Evolutionary conservation across 148 eudicot species (phyloP).

Genomic region (Spergularia bocconei): DNA sequence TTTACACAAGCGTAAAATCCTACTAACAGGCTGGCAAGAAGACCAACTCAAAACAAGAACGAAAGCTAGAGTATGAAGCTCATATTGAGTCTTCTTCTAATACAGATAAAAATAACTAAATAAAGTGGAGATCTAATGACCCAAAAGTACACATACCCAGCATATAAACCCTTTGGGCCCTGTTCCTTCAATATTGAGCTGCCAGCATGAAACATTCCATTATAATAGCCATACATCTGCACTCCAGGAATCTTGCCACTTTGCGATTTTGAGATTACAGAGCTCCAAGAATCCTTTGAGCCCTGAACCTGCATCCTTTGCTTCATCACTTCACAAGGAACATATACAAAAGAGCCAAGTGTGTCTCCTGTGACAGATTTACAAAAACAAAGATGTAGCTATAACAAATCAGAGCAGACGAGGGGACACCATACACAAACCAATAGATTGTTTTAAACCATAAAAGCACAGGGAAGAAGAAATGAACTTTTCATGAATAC

Average conservation of each 20-base stretch:
- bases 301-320: slow-evolving; percentile 99
- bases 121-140: slow-evolving; percentile 1
- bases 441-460: background rate
- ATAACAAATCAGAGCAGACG: background rate
- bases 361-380: slow-evolving; percentile 64
- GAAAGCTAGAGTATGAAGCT: background rate
- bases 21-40: background rate
- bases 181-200: slow-evolving; percentile 91
- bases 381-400: background rate
- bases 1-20: background rate
- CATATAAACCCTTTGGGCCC: slow-evolving; percentile 77
- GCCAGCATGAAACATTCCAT: slow-evolving; percentile 91
- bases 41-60: background rate
- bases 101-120: background rate
- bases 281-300: slow-evolving; percentile 66
- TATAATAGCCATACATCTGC: slow-evolving; percentile 72
- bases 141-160: slow-evolving; percentile 53
- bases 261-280: slow-evolving; percentile 47
- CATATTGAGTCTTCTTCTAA: background rate
- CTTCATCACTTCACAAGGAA: slow-evolving; percentile 96
- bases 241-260: slow-evolving; percentile 49
- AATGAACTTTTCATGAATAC: background rate
- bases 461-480: too few species aligned
- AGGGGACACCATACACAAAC: background rate
- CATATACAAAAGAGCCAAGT: slow-evolving; percentile 83